A percentile compares a stretch with the other conserved stretches of the same genome.
Conservation (phyloP, 1,284 basidiomycete species). For the Crucibulum cyathiforme region DNA sequence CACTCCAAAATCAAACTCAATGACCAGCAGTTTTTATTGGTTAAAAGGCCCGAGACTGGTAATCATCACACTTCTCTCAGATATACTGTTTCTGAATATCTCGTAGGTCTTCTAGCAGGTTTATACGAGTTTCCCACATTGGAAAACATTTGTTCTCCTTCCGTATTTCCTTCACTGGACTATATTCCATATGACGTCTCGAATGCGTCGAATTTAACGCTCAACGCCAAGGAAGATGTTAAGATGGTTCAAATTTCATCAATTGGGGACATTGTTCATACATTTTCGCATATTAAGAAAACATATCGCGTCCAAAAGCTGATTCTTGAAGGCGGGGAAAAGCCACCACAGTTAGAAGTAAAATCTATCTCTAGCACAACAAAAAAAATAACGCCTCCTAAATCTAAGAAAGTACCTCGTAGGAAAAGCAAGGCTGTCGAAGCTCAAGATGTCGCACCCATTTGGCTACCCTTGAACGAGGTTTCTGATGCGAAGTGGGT, state of each 20-base stretch:
- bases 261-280: constrained; percentile 75
- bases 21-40: constrained; percentile 73
- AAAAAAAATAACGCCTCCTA: constrained; percentile 18
- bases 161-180: constrained; percentile 38
- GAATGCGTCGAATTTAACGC: no score
- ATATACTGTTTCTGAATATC: constrained; percentile 3
- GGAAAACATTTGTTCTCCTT: constrained; percentile 50
- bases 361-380: constrained; percentile 9
- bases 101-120: constrained; percentile 84
- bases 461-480: constrained; percentile 62
- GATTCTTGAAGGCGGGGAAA: constrained; percentile 57
- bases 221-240: no score
- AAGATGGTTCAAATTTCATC: constrained; percentile 39
- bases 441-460: constrained; percentile 17
- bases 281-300: constrained; percentile 92
- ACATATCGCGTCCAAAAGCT: constrained; percentile 86
- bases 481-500: constrained; percentile 72
- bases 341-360: constrained; percentile 39
- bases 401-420: constrained; percentile 6
- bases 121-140: constrained; percentile 83
- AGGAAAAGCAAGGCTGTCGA: constrained; percentile 1
- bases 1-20: constrained; percentile 35
- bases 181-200: constrained; percentile 45
- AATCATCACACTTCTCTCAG: constrained; percentile 17
- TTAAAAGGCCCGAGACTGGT: constrained; percentile 87